Base-by-base conservation (phyloP, 441 rosid species). In the Kokia cookei region DNA sequence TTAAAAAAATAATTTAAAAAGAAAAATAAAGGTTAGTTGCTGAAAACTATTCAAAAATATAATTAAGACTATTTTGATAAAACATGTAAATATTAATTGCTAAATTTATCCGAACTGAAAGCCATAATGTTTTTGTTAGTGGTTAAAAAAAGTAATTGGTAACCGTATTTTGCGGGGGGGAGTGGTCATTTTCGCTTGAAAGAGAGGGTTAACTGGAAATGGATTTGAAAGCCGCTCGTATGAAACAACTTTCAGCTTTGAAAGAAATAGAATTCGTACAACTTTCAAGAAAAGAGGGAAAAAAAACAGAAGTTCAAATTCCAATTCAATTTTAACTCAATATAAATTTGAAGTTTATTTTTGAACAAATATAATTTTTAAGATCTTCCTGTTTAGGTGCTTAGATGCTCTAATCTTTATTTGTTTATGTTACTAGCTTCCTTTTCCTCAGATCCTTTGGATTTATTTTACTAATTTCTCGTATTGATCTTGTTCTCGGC, bases 171-270 rank as follows among this genome's bases (percentile, higher is more conserved):
- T 65, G 4, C 12, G 37, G 24, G 3, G 60, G 22, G 3, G 42
- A 22, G 29, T 69, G 47, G 37, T 24, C 65, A n/a, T 26, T 42
- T 19, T 71, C 14, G 1, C 14, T 15, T 55, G n/a, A 27, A 35
- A 40, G 57, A 40, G 48, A 11, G 45, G 45, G 45, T 57, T 76
- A 77, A 74, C 76, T 68, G 69, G 71, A 50, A 64, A 65, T 75
- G 83, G 81, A 79, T 77, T 81, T 79, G 74, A 81, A 74, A 73
- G 63, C 80, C 74, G 69, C 80, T 68, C 55, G 48, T 80, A 24
- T 73, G 47, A 73, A 73, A 54, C 1, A 40, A 42, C 69, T 61
- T 73, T 54, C n/a, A 22, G 13, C 63, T 59, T 75, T 61, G 50
- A 66, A 71, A 70, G 24, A 29, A 61, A 15, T 19, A 32, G 60